These are phyloP conservation scores for Herpetomonas samuelpessoai DNA, from an alignment of 208 protist species.

Conservation along the genomic window DNA sequence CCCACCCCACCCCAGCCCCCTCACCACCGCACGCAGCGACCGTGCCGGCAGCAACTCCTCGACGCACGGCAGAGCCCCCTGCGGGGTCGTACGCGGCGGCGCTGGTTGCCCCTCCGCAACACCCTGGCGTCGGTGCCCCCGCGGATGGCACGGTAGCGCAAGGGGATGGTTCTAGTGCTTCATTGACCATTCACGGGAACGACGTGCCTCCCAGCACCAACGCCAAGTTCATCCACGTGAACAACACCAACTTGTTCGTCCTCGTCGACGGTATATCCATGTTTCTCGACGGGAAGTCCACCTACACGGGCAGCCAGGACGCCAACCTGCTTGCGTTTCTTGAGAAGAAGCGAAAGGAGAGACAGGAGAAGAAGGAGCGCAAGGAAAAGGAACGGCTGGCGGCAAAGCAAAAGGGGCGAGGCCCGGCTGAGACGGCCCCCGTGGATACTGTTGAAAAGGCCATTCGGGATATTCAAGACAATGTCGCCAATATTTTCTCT, in stretches of 20 bases:
- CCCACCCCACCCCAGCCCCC: neutral
- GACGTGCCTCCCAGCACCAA: neutral
- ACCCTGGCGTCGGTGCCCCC: neutral
- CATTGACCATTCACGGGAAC: slow-evolving; percentile 10
- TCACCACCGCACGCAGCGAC: neutral
- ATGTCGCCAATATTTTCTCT: slow-evolving; percentile 2
- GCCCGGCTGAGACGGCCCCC: neutral
- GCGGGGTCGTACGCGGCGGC: slow-evolving; percentile 1
- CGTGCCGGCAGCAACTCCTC: too few species aligned
- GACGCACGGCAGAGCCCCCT: neutral
- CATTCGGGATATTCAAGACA: slow-evolving; percentile 70
- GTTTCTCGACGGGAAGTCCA: slow-evolving; percentile 78
- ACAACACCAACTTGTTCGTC: slow-evolving; percentile 89
- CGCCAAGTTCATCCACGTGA: slow-evolving; percentile 83
- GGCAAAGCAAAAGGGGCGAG: too few species aligned
- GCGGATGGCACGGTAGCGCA: neutral
- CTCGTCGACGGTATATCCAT: slow-evolving; percentile 86
- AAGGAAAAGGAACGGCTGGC: neutral
- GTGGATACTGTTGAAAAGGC: slow-evolving; percentile 74
- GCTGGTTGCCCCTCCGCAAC: neutral
- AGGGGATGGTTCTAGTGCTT: neutral
- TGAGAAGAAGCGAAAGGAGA: slow-evolving; percentile 7
- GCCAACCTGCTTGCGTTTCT: slow-evolving; percentile 25
- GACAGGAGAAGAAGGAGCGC: slow-evolving; percentile 3
- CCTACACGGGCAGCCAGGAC: slow-evolving; percentile 58